phyloP scores from a whole-genome alignment of 78 protist genomes.

The Monosiga brevicollis region DNA sequence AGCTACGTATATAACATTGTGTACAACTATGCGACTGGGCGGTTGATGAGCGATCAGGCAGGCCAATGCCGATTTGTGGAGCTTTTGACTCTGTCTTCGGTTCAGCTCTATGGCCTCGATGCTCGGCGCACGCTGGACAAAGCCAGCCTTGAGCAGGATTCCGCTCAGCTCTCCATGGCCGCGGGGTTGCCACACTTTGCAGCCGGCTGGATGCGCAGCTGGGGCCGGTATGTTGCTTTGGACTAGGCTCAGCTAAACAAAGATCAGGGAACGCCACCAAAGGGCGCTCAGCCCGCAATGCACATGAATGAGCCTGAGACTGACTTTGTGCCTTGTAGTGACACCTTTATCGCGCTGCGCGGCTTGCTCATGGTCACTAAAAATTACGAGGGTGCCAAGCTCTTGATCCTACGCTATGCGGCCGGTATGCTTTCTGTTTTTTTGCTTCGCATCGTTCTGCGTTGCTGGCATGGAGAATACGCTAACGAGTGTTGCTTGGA shows the following conservation, averaged over 20 bases:
- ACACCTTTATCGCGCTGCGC: constrained; percentile 51
- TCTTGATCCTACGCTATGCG: constrained; percentile 55
- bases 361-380: constrained; percentile 58
- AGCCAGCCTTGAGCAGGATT: neutral
- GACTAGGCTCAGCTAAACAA: too few relatives aligned
- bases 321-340: constrained; percentile 15
- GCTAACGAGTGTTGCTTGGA: neutral
- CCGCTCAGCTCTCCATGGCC: constrained; percentile 46
- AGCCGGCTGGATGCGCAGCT: constrained; percentile 75
- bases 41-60: neutral
- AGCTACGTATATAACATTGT: neutral
- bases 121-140: neutral
- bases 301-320: neutral
- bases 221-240: too few relatives aligned
- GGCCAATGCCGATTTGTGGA: neutral
- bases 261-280: too few relatives aligned
- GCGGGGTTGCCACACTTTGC: constrained; percentile 91
- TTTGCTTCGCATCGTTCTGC: too few relatives aligned
- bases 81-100: constrained; percentile 36
- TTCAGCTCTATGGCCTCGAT: constrained; percentile 38
- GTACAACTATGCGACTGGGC: neutral
- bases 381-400: constrained; percentile 42
- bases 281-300: constrained; percentile 33
- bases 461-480: neutral
- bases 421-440: too few relatives aligned